These are phyloP conservation scores for Sporothrix brasiliensis DNA, from an alignment of 2,329 filamentous ascomycete genomes.

Conservation along the genomic window DNA sequence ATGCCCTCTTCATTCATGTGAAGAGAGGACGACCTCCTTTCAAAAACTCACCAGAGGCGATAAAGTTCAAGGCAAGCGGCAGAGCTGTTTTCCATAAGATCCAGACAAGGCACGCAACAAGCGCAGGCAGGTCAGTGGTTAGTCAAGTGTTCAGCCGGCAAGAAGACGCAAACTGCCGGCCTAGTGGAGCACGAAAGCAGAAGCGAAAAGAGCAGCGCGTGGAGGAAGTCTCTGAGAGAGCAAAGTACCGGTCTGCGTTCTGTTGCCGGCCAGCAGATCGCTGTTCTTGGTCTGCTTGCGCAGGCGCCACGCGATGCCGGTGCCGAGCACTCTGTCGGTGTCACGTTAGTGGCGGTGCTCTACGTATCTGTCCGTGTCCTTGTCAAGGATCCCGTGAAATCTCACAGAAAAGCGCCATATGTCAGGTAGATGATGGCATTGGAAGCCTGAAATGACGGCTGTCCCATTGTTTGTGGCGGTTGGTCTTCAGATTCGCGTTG, in stretches of 20 bases:
- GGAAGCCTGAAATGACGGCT: slow-evolving; percentile 73
- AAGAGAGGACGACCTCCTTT: slow-evolving; percentile 40
- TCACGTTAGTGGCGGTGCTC: slow-evolving; percentile 25
- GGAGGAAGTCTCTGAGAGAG: slow-evolving; percentile 1
- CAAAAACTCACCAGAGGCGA: slow-evolving; percentile 80
- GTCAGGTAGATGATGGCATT: slow-evolving; percentile 83
- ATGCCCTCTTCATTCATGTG: slow-evolving; percentile 32
- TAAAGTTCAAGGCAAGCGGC: slow-evolving; percentile 84
- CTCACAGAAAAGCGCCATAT: slow-evolving; percentile 75
- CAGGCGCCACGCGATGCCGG: slow-evolving; percentile 59
- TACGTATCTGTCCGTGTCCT: neutral
- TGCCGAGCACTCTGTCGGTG: slow-evolving; percentile 62
- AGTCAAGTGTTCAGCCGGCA: slow-evolving; percentile 22
- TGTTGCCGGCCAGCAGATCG: slow-evolving; percentile 74
- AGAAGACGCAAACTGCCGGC: neutral
- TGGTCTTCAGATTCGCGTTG: neutral
- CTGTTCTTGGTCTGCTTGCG: slow-evolving; percentile 66
- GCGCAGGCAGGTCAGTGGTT: slow-evolving; percentile 27
- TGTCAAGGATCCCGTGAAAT: neutral
- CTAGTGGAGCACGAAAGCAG: slow-evolving; percentile 5
- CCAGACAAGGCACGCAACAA: slow-evolving; percentile 8
- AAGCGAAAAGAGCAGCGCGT: slow-evolving; percentile 9
- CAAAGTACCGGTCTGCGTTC: slow-evolving; percentile 76
- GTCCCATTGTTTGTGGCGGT: slow-evolving; percentile 63
- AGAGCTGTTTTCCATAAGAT: slow-evolving; percentile 57